phyloP scores from a whole-genome alignment of 495 filamentous ascomycete genomes.

The Venustampulla echinocandica region DNA sequence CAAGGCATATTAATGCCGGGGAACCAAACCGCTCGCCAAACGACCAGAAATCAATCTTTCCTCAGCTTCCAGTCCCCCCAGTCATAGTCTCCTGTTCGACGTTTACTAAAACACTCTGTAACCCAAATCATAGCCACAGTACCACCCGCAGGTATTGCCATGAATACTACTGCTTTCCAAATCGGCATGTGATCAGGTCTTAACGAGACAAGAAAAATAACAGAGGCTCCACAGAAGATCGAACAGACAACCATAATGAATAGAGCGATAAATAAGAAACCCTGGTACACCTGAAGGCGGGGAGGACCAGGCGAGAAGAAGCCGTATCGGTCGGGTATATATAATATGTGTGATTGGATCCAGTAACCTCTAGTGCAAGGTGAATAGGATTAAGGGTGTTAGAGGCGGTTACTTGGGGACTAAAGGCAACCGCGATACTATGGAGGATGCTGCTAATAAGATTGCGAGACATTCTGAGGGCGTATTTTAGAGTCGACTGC shows the following conservation, averaged over 20 bases:
- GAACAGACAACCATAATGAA: conserved; percentile 28
- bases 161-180: conserved; percentile 7
- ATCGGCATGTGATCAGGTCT: conserved; percentile 8
- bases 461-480: not conserved
- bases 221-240: conserved; percentile 7
- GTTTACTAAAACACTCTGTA: conserved; percentile 7
- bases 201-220: conserved; percentile 3
- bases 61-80: conserved; percentile 5
- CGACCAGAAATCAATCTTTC: conserved; percentile 9
- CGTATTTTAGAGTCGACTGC: conserved; percentile 1
- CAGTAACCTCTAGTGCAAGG: conserved; percentile 26
- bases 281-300: conserved; percentile 23
- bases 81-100: conserved; percentile 9
- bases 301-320: conserved; percentile 27
- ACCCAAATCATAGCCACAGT: conserved; percentile 7
- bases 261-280: conserved; percentile 24
- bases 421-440: conserved; percentile 2
- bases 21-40: conserved; percentile 5
- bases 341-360: conserved; percentile 27
- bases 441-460: conserved; percentile 7
- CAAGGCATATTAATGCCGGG: conserved; percentile 7
- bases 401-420: conserved; percentile 6
- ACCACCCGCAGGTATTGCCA: conserved; percentile 3
- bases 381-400: conserved; percentile 22
- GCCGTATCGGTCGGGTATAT: conserved; percentile 25